Evolutionary conservation across 768 basidiomycete species (phyloP), one percentile per base, ranked within the genome.

Genomic region (Polyporus arcularius): DNA sequence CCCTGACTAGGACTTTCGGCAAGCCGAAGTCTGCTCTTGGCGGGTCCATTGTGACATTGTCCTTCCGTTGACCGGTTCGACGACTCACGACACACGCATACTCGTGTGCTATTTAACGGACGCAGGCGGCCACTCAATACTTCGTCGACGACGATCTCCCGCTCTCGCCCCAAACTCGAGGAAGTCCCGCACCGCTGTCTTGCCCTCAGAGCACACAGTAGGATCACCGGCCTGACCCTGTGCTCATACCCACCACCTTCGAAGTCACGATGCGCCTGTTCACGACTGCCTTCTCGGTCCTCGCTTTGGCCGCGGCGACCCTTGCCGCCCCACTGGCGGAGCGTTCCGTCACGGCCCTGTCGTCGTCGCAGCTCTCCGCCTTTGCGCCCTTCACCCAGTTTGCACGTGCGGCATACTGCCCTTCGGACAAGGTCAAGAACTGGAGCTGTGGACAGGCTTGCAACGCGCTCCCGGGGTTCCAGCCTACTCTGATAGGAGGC

Each of bases 391-490:
- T 75, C 55, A 77, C 80, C 0, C 75, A 83, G 68, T 82, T 86
- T 68, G 81, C 85, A n/a, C 75, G 82, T 30, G 85, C 83, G 6
- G 80, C 83, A 14, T 85, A 86, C 68, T 85, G 85, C 60, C 41
- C 75, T 3, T 73, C 78, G 1, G 68, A 62, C 60, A 73, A 68
- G 49, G 60, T 82, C 16, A 65, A 67, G 28, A 72, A 63, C 40
- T 84, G 81, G 81, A 48, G 67, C 1, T 87, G 80, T 64, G 80
- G 83, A 52, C 79, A 70, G 65, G 79, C 80, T 7, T 83, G 81
- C 65, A 58, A 66, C 12, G 77, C 79, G 3, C 57, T 77, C 28
- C 68, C 79, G 4, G 78, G 70, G 3, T 83, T 83, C 65, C 67
- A 76, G 59, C 71, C 75, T 3, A 78, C 78, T n/a, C 35, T 70